These are phyloP conservation scores for Rhodotorula sp. DNA, from an alignment of 1,284 basidiomycete species.

Conservation along the genomic window DNA sequence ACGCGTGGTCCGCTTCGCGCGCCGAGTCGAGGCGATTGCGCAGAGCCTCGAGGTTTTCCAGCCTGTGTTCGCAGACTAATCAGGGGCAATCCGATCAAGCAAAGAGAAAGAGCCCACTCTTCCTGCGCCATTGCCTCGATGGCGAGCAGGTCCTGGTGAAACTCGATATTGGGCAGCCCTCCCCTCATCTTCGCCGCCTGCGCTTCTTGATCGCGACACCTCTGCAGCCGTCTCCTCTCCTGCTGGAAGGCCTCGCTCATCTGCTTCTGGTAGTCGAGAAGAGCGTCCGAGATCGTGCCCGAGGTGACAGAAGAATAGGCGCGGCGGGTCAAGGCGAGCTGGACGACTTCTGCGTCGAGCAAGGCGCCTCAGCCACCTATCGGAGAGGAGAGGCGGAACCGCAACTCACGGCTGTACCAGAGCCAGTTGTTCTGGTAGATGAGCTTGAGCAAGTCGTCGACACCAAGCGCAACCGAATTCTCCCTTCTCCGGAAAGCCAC, in stretches of 20 bases:
- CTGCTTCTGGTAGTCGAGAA: not conserved
- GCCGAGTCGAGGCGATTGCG: not conserved
- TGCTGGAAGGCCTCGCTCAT: not conserved
- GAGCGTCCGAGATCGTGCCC: not conserved
- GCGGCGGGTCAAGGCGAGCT: constrained; percentile 1
- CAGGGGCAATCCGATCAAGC: not conserved
- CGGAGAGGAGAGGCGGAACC: not conserved
- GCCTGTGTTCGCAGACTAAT: not conserved
- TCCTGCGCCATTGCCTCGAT: not conserved
- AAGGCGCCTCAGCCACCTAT: not conserved
- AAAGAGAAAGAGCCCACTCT: not conserved
- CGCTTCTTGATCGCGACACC: not conserved
- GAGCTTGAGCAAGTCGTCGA: not conserved
- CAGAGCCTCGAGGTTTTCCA: not conserved
- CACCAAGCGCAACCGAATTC: not conserved
- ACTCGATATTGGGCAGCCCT: too few species aligned
- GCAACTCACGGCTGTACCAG: constrained; percentile 7
- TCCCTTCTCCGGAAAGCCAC: not conserved
- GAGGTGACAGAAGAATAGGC: not conserved
- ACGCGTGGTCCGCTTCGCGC: too few species aligned
- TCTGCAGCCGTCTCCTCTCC: not conserved
- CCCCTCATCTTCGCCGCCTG: not conserved
- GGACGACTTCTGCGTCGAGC: not conserved
- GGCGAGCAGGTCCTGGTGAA: not conserved
- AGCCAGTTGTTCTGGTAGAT: constrained; percentile 12